These are phyloP conservation scores for Leersia perrieri DNA, from an alignment of 176 grass and related monocot species.

Conservation along the genomic window DNA sequence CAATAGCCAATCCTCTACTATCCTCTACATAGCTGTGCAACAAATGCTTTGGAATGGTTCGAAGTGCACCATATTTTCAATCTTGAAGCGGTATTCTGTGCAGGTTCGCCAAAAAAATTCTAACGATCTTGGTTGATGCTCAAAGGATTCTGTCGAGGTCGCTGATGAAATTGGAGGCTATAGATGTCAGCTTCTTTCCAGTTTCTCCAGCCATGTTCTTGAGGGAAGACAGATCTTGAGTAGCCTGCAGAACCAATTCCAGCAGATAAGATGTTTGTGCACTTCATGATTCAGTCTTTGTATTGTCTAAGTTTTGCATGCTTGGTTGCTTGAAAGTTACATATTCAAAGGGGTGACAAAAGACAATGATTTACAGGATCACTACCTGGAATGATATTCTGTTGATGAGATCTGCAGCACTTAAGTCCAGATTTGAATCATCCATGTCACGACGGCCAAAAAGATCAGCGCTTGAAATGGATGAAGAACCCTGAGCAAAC, in stretches of 20 bases:
- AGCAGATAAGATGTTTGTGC: not conserved
- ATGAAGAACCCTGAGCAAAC: constrained; percentile 56
- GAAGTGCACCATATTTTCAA: not conserved
- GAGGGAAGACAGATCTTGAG: constrained; percentile 88
- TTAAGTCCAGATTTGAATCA: constrained; percentile 56
- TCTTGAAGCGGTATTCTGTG: not conserved
- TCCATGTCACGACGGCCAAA: constrained; percentile 46
- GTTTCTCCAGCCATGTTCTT: constrained; percentile 94
- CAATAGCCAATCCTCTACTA: constrained; percentile 21
- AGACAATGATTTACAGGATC: not conserved
- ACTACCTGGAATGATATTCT: constrained; percentile 79
- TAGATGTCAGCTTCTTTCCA: constrained; percentile 74
- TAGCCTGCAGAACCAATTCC: constrained; percentile 43
- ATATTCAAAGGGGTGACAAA: not conserved
- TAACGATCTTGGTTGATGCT: not conserved
- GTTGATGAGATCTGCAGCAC: constrained; percentile 74
- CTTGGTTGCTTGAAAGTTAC: not conserved
- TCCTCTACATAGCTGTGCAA: constrained; percentile 51
- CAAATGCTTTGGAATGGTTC: not conserved
- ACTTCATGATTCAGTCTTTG: not conserved
- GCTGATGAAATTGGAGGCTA: constrained; percentile 80
- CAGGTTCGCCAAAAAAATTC: not conserved
- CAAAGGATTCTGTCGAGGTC: constrained; percentile 91
- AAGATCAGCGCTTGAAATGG: constrained; percentile 79
- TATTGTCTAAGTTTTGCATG: not conserved